Evolutionary conservation across 2,329 filamentous ascomycete species (phyloP), one percentile per base, ranked within the genome.

Genomic region (Xylariales sp.): DNA sequence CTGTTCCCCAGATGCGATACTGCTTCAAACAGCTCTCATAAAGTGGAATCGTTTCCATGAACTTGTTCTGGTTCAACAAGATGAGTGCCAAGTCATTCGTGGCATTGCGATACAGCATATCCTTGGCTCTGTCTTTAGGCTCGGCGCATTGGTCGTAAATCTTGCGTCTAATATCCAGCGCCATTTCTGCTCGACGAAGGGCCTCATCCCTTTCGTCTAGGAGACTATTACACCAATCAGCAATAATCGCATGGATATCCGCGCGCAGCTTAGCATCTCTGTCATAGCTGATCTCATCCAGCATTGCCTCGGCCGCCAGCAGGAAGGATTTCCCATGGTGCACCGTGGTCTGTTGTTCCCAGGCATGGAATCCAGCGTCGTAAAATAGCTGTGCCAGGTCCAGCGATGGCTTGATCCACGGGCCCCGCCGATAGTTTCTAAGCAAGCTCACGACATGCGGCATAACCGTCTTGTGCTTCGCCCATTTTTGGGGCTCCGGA

Each of bases 281-380:
- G 18, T 40, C 18, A 6, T 24, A n/a, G 14, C 41, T 25, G 17
- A 38, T 21, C 3, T 32, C 21, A 20, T 47, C 31, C 6, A 45
- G 39, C 27, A 47, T 42, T 11, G 27, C 28, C 6, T 49, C 44
- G 4, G 46, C 46, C 6, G 44, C 28, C 4, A 40, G 34, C 8
- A 49, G 32, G 27, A 45, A 45, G 2, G 33, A 16, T 8, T 43
- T 23, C 13, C 42, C 40, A 17, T 47, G 18, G 19, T 43, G 38
- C 10, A 21, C 40, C 8, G 38, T 40, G 2, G 30, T 30, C 23
- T 42, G 33, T 3, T 38, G 29, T 6, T 29, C 40, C 44, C 44
- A 49, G 4, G 47, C 32, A 28, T 42, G 41, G 23, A 49, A 47
- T 4, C 42, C 46, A 7, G 44, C 46, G 16, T 49, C 42, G 27